These are phyloP conservation scores for Auriscalpium orientale DNA, from an alignment of 768 basidiomycete species.

Conservation along the genomic window DNA sequence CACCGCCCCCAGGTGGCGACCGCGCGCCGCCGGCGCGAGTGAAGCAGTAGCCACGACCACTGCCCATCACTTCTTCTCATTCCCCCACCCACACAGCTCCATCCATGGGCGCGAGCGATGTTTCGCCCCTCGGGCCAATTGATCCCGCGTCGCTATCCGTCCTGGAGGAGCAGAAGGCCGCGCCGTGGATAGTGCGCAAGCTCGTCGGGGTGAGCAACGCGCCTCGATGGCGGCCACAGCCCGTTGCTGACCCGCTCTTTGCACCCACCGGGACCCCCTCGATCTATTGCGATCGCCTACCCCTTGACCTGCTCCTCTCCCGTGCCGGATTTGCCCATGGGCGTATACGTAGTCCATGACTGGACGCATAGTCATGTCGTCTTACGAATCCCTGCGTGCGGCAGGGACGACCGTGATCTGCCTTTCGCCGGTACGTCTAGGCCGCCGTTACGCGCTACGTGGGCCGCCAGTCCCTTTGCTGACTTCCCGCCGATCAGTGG, in stretches of 20 bases:
- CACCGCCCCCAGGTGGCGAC: neutral
- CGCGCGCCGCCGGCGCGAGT: neutral
- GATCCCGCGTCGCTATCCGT: constrained; percentile 37
- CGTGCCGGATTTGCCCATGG: neutral
- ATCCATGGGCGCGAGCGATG: constrained; percentile 5
- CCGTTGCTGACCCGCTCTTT: no score
- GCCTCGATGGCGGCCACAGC: no score
- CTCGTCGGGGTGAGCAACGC: constrained; percentile 45
- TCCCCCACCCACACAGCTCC: neutral
- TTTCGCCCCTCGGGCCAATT: constrained; percentile 40
- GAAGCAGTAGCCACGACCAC: no score
- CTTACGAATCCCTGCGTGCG: constrained; percentile 53
- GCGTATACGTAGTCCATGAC: constrained; percentile 54
- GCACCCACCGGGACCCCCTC: neutral
- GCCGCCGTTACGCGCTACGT: neutral
- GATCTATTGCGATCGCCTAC: neutral
- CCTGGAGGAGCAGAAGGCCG: constrained; percentile 45
- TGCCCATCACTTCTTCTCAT: no score
- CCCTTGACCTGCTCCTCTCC: neutral
- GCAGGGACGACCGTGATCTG: constrained; percentile 53
- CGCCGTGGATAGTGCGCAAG: constrained; percentile 59
- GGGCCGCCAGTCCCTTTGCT: neutral
- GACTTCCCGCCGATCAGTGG: constrained; percentile 33
- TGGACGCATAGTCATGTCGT: constrained; percentile 56
- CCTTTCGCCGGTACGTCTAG: constrained; percentile 46